These are phyloP conservation scores for Kitagawia praeruptora DNA, from an alignment of 129 eudicot species.

Conservation along the genomic window DNA sequence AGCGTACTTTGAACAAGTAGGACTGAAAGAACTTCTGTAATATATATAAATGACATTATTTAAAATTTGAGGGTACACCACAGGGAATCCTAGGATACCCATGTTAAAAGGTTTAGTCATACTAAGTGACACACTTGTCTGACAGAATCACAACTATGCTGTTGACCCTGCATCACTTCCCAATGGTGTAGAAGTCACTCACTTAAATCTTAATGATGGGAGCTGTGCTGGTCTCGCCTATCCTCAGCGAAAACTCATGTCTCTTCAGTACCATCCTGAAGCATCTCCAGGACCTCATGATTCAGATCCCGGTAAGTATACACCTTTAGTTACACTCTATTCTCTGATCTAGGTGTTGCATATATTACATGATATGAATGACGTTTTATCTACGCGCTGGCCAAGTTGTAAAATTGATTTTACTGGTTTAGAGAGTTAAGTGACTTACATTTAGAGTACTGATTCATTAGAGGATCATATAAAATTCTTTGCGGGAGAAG, in stretches of 20 bases:
- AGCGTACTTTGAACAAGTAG: background rate
- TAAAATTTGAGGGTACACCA: background rate
- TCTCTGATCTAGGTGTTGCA: background rate
- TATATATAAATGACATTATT: background rate
- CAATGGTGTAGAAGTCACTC: slow-evolving; percentile 88
- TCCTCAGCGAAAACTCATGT: slow-evolving; percentile 71
- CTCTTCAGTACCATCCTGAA: slow-evolving; percentile 98
- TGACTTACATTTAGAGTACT: background rate
- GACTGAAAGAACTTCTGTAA: background rate
- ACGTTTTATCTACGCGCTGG: background rate
- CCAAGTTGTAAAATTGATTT: background rate
- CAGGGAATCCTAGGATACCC: background rate
- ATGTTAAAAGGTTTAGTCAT: background rate
- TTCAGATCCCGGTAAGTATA: slow-evolving; percentile 63
- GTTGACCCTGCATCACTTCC: slow-evolving; percentile 96
- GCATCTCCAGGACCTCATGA: slow-evolving; percentile 99
- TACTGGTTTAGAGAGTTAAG: background rate
- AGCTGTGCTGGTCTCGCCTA: slow-evolving; percentile 98
- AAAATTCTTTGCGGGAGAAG: background rate
- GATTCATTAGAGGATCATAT: background rate
- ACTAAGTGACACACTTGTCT: background rate
- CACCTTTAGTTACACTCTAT: background rate
- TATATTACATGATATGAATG: background rate
- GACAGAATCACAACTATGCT: slow-evolving; percentile 95
- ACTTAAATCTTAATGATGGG: slow-evolving; percentile 87